Conservation (phyloP, 257 asterid genomes). For the Anisodus acutangulus region DNA sequence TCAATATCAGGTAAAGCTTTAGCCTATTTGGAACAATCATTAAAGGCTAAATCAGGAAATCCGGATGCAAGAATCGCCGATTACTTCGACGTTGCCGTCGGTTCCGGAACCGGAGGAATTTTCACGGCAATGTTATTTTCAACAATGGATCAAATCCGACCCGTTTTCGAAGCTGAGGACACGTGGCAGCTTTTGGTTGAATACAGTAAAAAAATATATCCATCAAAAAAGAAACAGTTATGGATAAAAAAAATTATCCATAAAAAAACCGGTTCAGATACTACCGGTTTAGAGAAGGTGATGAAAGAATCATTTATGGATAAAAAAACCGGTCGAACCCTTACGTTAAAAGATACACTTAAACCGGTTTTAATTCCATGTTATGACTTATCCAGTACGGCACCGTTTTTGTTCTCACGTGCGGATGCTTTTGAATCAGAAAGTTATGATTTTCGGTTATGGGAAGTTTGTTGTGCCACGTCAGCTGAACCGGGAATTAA, state of each 20-base stretch:
- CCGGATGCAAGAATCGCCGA: constrained; percentile 85
- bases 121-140: constrained; percentile 93
- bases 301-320: constrained; percentile 81
- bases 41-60: constrained; percentile 75
- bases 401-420: constrained; percentile 91
- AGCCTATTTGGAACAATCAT: constrained; percentile 76
- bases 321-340: constrained; percentile 58
- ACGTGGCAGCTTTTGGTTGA: constrained; percentile 81
- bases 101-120: constrained; percentile 91
- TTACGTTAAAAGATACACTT: constrained; percentile 81
- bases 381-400: constrained; percentile 84
- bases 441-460: constrained; percentile 89
- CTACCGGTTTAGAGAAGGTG: constrained; percentile 61
- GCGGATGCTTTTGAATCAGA: constrained; percentile 96
- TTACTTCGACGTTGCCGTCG: constrained; percentile 92
- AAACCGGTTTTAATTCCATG: constrained; percentile 94
- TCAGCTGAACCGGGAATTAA: constrained; percentile 79
- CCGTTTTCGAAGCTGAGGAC: constrained; percentile 78
- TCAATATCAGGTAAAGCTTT: constrained; percentile 43
- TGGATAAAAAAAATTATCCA: no score
- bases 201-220: no score
- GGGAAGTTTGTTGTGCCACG: constrained; percentile 97
- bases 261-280: constrained; percentile 33
- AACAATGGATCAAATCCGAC: constrained; percentile 57
- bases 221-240: no score